Base-by-base conservation (phyloP, 2,329 filamentous ascomycete genomes). In the Ampelomyces quisqualis region DNA sequence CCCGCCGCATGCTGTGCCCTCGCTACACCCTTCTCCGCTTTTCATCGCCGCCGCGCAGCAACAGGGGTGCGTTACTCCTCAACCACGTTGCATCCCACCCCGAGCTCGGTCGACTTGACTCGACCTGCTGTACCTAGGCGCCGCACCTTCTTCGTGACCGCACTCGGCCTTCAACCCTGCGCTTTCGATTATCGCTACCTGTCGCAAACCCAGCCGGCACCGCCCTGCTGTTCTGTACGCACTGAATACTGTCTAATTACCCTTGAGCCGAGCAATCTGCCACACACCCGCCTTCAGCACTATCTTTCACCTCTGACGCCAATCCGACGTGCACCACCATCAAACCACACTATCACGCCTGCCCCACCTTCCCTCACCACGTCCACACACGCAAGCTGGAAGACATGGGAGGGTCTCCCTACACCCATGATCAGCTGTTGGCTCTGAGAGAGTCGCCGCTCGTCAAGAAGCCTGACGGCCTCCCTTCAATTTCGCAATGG, bases 401-500 rank as follows among this genome's bases (percentile, higher is more conserved):
- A 61, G 41, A 22, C 8, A 68, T 67, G 65, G 55, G 51, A 45
- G 55, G 60, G 19, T 54, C 48, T 27, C 50, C 41, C 75, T 96
- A 96, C 70, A 79, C 86, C 49, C 77, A 80, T 69, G 87, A 90
- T 51, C 79, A 86, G 70, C 77, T 97, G 57, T 75, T 89, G 59
- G 77, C 78, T 67, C 75, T 97, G 60, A 81, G 85, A 70, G 77
- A 85, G 45, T 96, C 91, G 51, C 90, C 90, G 53, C 76, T 95
- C 68, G 90, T 90, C 62, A 74, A 79, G 57, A 94, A 88, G 70
- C 91, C 91, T 32, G 75, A 84, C 50, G 80, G 78, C 51, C 78
- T 96, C 31, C 90, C 90, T 52, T 86, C 89, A 18, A 80, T 85
- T 50, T 89, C 95, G 73, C 88, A 95, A 75, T 97, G 90, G 90